Evolutionary conservation across 2,329 filamentous ascomycete species (phyloP), one percentile per base, ranked within the genome.

Genomic region (Albifimbria verrucaria): DNA sequence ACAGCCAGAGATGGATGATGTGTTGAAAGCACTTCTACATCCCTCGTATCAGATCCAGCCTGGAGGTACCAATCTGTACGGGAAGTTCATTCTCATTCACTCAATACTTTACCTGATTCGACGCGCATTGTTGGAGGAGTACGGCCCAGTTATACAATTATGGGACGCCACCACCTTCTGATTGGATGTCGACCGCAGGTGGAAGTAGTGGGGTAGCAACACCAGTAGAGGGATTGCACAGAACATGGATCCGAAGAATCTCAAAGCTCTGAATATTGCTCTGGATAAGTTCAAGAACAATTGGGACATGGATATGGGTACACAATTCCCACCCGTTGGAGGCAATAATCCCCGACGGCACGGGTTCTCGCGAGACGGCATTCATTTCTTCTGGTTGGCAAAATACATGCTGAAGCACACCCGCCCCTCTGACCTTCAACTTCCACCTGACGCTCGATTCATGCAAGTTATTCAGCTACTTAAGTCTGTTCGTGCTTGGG

Each of bases 61-160:
- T 3, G 81, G 83, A 44, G 81, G 80, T 21, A 90, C 87, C 1
- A 91, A 90, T 60, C 73, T 87, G 2, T 88, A 86, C 62, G 86
- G 85, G 32, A 91, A 91, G 63, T 90, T 90, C 61, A 80, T 91
- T 52, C 69, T 91, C 46, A 82, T 91, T 7, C 88, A 91, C 62
- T 83, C 81, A 12, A 73, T 92, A 50, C 77, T 89, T 52, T 76
- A 82, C 6, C 77, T 88, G 57, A 81, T 90, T 57, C 69, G 71
- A 50, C 68, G 69, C 28, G 73, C 71, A 11, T 73, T 75, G 52
- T 59, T 72, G 3, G 73, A 74, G 74, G 6, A 69, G 65, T 50
- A 59, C 71, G 7, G 60, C 64, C 22, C 64, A 70, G 24, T 55
- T 71, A 44, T 67, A 63, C 56, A 68, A 71, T 36, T 74, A 78